Evolutionary conservation across 2,329 filamentous ascomycete species (phyloP).

Genomic region (Claviceps purpurea): DNA sequence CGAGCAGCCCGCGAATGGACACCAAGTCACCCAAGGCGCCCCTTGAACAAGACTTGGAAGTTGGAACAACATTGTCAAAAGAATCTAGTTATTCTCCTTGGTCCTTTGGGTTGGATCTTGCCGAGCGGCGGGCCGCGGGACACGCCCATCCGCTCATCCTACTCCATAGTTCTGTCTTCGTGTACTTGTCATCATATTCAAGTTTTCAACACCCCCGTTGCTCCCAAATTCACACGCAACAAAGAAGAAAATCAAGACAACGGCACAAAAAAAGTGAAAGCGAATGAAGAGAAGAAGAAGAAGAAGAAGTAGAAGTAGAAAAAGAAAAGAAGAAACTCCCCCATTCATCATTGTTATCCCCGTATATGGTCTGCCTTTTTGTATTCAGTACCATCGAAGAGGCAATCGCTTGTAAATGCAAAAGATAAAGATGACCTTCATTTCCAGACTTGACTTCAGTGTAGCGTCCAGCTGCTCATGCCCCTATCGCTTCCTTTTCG

Average conservation of each 20-base stretch:
- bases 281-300: background rate
- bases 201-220: too few species aligned
- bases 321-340: background rate
- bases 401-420: background rate
- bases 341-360: background rate
- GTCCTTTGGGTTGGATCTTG: too few species aligned
- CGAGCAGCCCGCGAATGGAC: too few species aligned
- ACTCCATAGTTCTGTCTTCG: too few species aligned
- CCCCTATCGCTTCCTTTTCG: constrained; percentile 18
- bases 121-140: too few species aligned
- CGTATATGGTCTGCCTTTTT: background rate
- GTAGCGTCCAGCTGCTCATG: constrained; percentile 3
- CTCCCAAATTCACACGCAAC: background rate
- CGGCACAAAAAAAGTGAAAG: background rate
- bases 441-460: too few species aligned
- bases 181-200: too few species aligned
- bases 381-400: background rate
- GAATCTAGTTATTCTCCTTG: too few species aligned
- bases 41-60: too few species aligned
- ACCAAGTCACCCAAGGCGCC: too few species aligned
- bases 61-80: too few species aligned
- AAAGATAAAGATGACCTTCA: background rate
- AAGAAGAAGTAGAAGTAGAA: background rate
- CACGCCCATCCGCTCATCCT: too few species aligned
- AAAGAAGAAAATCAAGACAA: background rate